Base-by-base conservation (phyloP, 129 eudicot species). In the Pseudognaphalium luteoalbum region DNA sequence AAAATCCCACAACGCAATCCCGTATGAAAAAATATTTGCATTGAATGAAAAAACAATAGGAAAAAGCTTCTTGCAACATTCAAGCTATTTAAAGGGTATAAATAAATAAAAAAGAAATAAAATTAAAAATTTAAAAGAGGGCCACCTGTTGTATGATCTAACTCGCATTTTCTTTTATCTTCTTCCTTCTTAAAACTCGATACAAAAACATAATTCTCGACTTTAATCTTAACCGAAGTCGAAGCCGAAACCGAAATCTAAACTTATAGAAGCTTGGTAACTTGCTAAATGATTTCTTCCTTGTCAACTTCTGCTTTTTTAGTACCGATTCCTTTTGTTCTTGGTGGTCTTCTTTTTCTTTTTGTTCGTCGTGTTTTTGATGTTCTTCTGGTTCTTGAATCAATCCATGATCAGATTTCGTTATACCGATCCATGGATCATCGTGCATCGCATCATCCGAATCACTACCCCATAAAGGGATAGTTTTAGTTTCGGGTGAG, bases 401-500 rank as follows among this genome's bases (percentile, higher is more conserved):
- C 22, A 71, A 28, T 16, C 17, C 68, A 44, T 17, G 33, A 17
- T 63, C 63, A 30, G 56, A 54, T 42, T 72, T 63, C 15, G 67
- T 79, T 10, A 85, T 83, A 15, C 77, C 88, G 30, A 79, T 63
- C 96, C 96, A 88, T n/a, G 93, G 89, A 84, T 88, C 93, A 29
- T 84, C 87, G 25, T 74, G 86, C 57, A 64, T 29, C 42, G 78
- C 81, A 12, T 88, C 91, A 56, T 91, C 96, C 4, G 88, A 39
- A 67, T 89, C 96, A 33, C 96, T 87, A 9, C 91, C 96, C 96
- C 93, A 90, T 76, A 90, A 82, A 41, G 83, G 89, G 72, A 85
- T 80, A 6, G 92, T 90, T 71, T 80, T 90, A 5, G 86, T 82
- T 0, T 83, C 66, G 0, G 89, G 89, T 5, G 92, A 90, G 50